A percentile compares a stretch with the other conserved stretches of the same genome.
phyloP scores from a whole-genome alignment of 768 basidiomycete genomes.

The Mycena pura region DNA sequence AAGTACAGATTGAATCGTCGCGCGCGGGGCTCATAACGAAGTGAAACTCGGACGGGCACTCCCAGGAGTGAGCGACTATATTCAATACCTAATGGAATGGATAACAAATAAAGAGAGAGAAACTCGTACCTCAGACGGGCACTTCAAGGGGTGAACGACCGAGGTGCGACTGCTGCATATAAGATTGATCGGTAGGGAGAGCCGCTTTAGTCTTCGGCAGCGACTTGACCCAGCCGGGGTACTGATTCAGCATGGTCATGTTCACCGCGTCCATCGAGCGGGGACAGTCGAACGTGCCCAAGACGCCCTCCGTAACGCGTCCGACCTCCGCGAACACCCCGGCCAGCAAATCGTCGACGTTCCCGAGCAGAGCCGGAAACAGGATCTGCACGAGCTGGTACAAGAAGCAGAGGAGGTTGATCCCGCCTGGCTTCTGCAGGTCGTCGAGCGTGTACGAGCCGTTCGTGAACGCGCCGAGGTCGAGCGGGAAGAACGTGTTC shows the following conservation, averaged over 20 bases:
- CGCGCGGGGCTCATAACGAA: no score
- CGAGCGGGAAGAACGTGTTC: conserved; percentile 13
- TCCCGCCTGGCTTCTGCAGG: not conserved
- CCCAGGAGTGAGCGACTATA: no score
- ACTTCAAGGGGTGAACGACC: no score
- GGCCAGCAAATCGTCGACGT: conserved; percentile 8
- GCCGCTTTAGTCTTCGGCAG: conserved; percentile 1
- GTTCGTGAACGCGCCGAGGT: conserved; percentile 8
- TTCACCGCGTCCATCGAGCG: conserved; percentile 6
- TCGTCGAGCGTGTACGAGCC: conserved; percentile 7
- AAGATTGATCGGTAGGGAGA: no score
- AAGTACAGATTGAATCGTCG: no score
- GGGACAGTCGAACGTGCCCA: conserved; percentile 9
- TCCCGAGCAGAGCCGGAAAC: conserved; percentile 4
- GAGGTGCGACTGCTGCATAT: no score
- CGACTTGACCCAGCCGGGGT: conserved; percentile 11
- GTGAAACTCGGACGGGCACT: no score
- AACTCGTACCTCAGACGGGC: no score
- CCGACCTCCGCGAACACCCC: conserved; percentile 7
- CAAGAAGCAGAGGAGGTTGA: conserved; percentile 9
- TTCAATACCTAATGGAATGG: no score
- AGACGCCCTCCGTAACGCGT: conserved; percentile 1
- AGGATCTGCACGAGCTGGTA: conserved; percentile 11
- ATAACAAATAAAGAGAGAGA: no score
- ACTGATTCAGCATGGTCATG: conserved; percentile 7